Percentiles rank a stretch among this genome's conserved stretches.
Evolutionary conservation across 768 basidiomycete genomes (phyloP).

Genomic region (Pholiota conissans): DNA sequence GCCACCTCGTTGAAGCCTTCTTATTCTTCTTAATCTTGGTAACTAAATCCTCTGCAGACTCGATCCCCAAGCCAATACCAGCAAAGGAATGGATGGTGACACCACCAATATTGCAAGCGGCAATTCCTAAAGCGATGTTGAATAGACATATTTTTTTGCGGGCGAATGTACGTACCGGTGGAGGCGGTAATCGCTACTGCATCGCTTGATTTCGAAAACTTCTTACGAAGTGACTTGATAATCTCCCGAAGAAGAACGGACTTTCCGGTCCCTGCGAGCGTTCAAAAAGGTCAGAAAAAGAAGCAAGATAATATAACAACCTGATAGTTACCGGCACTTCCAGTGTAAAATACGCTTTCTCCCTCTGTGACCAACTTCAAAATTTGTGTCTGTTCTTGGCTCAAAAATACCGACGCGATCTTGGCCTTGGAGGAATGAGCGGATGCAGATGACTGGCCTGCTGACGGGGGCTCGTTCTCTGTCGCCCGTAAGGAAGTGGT

Average conservation of each 20-base stretch:
- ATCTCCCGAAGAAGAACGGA: conserved; percentile 93
- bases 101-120: conserved; percentile 97
- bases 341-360: conserved; percentile 91
- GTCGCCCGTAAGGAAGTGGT: neutral
- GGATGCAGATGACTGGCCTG: neutral
- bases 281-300: neutral
- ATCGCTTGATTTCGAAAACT: conserved; percentile 52
- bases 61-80: conserved; percentile 87
- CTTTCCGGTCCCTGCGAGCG: conserved; percentile 85
- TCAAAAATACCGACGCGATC: conserved; percentile 56
- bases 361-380: conserved; percentile 73
- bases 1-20: conserved; percentile 81
- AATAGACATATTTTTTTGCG: conserved; percentile 3
- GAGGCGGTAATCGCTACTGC: conserved; percentile 93
- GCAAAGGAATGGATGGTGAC: conserved; percentile 94
- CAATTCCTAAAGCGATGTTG: conserved; percentile 61
- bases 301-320: neutral
- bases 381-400: conserved; percentile 85
- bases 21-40: conserved; percentile 77
- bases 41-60: conserved; percentile 59
- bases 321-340: conserved; percentile 79
- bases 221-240: conserved; percentile 69
- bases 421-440: neutral
- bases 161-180: no score
- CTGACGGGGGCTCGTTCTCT: neutral